Base-by-base conservation (phyloP, 2,329 filamentous ascomycete genomes). In the Monilinia aucupariae region DNA sequence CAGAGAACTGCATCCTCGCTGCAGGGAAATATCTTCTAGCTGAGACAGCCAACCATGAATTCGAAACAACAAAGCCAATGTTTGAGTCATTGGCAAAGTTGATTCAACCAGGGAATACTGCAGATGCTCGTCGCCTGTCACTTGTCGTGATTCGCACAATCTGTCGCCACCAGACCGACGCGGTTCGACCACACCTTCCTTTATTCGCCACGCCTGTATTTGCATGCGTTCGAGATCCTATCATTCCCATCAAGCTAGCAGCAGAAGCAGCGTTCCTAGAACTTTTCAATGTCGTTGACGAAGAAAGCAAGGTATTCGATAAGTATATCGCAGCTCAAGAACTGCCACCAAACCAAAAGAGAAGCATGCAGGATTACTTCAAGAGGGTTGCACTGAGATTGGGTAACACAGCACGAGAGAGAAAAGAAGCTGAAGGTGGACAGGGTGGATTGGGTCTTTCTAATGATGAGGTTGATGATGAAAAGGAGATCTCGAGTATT, bases 361-460 rank as follows among this genome's bases (percentile, higher is more conserved):
- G 93, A 69, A 92, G 88, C 75, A 97, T 99, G 89, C 84, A 87
- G 64, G 94, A 99, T 75, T 99, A 99, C 78, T 97, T 97, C 79
- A 96, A 96, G 81, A 82, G 94, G 49, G 90, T 99, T 67, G 91
- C 91, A 1, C 76, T 93, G 71, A 85, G 92, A 69, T 78, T 97
- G 25, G 93, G 90, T n/a, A 84, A 80, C 22, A 94, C 97, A 75
- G 92, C 90, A 1, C 84, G 91, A 66, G 94, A 99, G 78, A 84
- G 94, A 70, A 89, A 85, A 72, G 92, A 96, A 69, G 94, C 94
- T 0, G 92, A 97, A 74, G 93, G 92, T 66, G 94, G 93, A 9
- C 84, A 88, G 64, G 92, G 92, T 53, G 91, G 92, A 0, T 74
- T 97, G 56, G 92, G 92, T 0, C 75, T 99, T 71, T 90, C 88